Conservation (phyloP, 805 yeast genomes). For the Spathaspora boniae region DNA sequence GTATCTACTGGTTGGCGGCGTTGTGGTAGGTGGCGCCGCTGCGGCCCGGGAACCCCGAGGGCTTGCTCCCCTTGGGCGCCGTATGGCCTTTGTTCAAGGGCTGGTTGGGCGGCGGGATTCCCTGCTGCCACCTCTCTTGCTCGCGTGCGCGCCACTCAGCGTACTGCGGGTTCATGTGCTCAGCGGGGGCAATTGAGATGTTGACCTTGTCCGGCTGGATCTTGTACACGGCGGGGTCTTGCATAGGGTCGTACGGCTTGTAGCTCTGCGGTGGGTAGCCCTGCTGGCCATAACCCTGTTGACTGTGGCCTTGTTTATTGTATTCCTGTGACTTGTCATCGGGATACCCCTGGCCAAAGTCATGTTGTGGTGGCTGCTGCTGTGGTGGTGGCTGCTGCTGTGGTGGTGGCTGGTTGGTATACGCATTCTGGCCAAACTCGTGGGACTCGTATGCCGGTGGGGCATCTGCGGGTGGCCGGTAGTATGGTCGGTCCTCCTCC, state of each 20-base stretch:
- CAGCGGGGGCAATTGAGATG: constrained; percentile 34
- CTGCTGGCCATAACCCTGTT: constrained; percentile 3
- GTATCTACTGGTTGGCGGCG: constrained; percentile 26
- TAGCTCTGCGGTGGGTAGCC: constrained; percentile 3
- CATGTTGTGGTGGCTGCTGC: constrained; percentile 4
- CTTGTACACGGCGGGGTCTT: constrained; percentile 24
- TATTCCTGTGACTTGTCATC: constrained; percentile 2
- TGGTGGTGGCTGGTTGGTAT: neutral
- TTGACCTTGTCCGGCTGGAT: constrained; percentile 32
- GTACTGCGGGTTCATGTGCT: constrained; percentile 35
- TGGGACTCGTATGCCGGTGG: constrained; percentile 10
- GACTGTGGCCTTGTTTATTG: neutral
- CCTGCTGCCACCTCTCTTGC: constrained; percentile 26
- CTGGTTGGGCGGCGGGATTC: constrained; percentile 33
- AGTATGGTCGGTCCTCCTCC: constrained; percentile 5
- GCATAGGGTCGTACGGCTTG: constrained; percentile 17
- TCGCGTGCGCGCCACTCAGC: constrained; percentile 30
- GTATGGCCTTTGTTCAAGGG: constrained; percentile 28
- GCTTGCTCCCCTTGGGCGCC: constrained; percentile 11
- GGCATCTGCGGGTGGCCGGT: constrained; percentile 6
- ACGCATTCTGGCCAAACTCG: neutral
- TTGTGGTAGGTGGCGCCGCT: constrained; percentile 33
- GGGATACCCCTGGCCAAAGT: too few relatives aligned
- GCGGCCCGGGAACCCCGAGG: constrained; percentile 37
- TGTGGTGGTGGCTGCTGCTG: constrained; percentile 5